Evolutionary conservation across 768 basidiomycete genomes (phyloP).

Genomic region (Russula sp.): DNA sequence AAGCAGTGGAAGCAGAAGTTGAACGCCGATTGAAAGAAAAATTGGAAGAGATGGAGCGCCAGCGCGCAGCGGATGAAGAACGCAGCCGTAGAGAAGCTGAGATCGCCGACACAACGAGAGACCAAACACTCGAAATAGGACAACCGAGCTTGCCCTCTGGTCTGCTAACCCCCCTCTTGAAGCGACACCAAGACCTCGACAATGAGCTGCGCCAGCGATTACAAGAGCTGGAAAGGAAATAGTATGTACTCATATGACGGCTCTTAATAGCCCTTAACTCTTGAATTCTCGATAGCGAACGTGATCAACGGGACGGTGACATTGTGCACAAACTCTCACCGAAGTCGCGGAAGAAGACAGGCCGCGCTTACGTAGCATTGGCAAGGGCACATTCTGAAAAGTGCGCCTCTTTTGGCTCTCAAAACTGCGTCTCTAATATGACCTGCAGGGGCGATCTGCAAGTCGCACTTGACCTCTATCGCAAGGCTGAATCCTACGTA

Average conservation of each 20-base stretch:
- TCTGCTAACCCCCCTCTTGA: constrained; percentile 54
- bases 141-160: constrained; percentile 33
- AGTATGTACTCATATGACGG: constrained; percentile 39
- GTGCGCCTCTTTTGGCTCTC: constrained; percentile 34
- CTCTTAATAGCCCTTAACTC: not conserved
- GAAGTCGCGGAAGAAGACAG: constrained; percentile 72
- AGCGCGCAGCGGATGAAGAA: constrained; percentile 23
- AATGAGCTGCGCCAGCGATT: constrained; percentile 56
- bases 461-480: constrained; percentile 73
- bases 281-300: constrained; percentile 40
- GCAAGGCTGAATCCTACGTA: constrained; percentile 73
- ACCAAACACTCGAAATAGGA: constrained; percentile 23
- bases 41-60: constrained; percentile 40
- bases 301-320: constrained; percentile 51
- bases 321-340: constrained; percentile 61
- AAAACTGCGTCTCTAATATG: not conserved
- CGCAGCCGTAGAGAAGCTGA: constrained; percentile 21
- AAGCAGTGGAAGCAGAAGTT: constrained; percentile 70
- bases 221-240: constrained; percentile 63
- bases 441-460: constrained; percentile 63
- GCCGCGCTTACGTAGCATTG: constrained; percentile 75
- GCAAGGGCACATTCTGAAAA: constrained; percentile 77
- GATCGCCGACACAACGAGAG: constrained; percentile 33
- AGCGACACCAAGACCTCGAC: constrained; percentile 61
- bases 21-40: constrained; percentile 58